These are phyloP conservation scores for Phytopythium chamaehyphon DNA, from an alignment of 352 stramenopile genomes.

Conservation along the genomic window DNA sequence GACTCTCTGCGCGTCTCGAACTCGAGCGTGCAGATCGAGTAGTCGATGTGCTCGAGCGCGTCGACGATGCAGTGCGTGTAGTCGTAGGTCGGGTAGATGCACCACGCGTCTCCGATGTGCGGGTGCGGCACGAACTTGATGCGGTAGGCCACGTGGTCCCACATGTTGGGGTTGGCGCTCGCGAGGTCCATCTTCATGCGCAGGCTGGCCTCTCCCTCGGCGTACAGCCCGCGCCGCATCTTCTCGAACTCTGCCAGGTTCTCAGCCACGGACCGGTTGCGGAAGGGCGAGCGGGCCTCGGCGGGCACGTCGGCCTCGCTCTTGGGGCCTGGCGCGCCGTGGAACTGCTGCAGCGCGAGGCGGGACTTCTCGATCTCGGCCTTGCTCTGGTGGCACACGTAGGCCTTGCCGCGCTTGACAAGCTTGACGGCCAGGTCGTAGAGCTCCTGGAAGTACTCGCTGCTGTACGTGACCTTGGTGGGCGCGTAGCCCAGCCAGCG, in stretches of 20 bases:
- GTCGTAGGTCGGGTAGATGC: conserved; percentile 99
- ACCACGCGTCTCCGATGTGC: conserved; percentile 97
- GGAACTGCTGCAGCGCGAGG: conserved; percentile 68
- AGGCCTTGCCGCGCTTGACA: conserved; percentile 94
- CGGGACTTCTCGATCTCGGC: conserved; percentile 77
- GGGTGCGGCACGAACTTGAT: conserved; percentile 98
- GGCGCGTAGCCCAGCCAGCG: conserved; percentile 96
- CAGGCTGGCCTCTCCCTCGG: conserved; percentile 88
- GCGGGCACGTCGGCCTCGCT: conserved; percentile 47
- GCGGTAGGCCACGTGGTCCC: conserved; percentile 97
- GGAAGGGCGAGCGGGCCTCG: conserved; percentile 85
- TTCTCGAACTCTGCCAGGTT: conserved; percentile 97
- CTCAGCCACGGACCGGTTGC: conserved; percentile 91
- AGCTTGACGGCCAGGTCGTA: conserved; percentile 96
- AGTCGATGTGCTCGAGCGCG: conserved; percentile 98
- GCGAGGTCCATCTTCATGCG: conserved; percentile 99
- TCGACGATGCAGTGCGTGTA: conserved; percentile 99
- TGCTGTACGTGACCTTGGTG: conserved; percentile 95
- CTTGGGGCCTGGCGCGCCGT: conserved; percentile 52
- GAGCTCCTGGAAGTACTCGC: conserved; percentile 98
- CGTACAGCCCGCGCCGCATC: conserved; percentile 94
- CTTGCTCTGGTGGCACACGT: conserved; percentile 93
- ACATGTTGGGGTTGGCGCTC: conserved; percentile 99
- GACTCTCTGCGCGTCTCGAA: conserved; percentile 98
- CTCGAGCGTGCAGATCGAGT: conserved; percentile 99